A percentile compares a stretch with the other conserved stretches of the same genome.
Evolutionary conservation across 2,329 filamentous ascomycete species (phyloP).

Genomic region (Aspergillus flavus): DNA sequence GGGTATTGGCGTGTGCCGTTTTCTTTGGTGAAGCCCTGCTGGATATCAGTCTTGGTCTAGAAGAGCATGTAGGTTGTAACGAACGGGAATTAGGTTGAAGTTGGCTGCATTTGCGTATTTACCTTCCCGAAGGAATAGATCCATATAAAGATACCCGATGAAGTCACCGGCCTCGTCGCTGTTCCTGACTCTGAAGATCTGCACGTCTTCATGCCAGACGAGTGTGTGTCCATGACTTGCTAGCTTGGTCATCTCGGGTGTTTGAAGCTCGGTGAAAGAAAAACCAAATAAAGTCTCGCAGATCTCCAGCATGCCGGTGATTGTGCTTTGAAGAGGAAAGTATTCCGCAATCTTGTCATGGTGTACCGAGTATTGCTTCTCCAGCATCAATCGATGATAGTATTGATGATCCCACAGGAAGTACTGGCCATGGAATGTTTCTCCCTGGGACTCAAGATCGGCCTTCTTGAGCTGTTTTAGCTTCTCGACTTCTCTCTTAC

Average conservation of each 20-base stretch:
- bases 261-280: not conserved
- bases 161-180: not conserved
- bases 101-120: not conserved
- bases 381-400: not conserved
- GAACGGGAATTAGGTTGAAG: not conserved
- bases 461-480: not conserved
- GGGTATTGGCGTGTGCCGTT: not conserved
- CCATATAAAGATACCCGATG: not conserved
- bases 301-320: fast-evolving
- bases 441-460: not conserved
- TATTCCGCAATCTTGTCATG: not conserved
- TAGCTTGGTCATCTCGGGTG: no score
- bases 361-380: not conserved
- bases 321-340: not conserved
- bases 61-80: no score
- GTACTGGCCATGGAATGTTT: not conserved
- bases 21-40: not conserved
- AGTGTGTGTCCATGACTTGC: no score
- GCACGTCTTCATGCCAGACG: not conserved
- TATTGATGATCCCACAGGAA: not conserved
- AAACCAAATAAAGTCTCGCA: not conserved
- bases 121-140: not conserved
- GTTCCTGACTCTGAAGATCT: not conserved
- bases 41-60: not conserved
- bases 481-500: not conserved